Conservation (phyloP, 768 basidiomycete species). For the Exidia glandulosa region DNA sequence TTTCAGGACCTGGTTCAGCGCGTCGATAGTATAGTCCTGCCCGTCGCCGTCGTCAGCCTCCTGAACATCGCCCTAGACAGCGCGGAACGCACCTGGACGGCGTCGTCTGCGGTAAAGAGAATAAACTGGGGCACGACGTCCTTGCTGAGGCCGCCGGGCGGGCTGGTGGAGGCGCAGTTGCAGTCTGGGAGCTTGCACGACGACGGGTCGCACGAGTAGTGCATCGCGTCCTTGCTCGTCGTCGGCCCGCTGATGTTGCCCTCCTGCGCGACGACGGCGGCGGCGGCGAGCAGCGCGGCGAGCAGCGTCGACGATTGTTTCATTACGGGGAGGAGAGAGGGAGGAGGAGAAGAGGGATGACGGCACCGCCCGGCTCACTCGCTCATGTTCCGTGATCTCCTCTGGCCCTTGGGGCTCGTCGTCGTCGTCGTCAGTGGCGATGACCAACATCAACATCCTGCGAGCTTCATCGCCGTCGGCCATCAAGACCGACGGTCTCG, state of each 20-base stretch:
- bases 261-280: constrained; percentile 25
- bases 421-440: too few species aligned
- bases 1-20: constrained; percentile 64
- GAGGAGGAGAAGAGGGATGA: too few species aligned
- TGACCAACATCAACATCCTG: too few species aligned
- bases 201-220: constrained; percentile 58
- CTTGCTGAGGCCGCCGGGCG: constrained; percentile 59
- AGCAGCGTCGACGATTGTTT: not conserved
- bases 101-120: constrained; percentile 63
- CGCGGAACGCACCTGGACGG: constrained; percentile 1
- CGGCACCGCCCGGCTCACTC: too few species aligned
- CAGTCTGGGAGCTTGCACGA: constrained; percentile 61
- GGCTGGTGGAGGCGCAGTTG: constrained; percentile 59
- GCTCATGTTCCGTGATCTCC: too few species aligned
- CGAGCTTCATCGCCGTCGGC: too few species aligned
- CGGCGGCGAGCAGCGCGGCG: not conserved
- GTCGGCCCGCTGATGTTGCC: constrained; percentile 45
- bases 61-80: not conserved
- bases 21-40: constrained; percentile 63
- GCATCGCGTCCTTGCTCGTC: constrained; percentile 41
- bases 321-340: too few species aligned
- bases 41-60: constrained; percentile 30
- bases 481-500: too few species aligned
- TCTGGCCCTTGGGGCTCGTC: too few species aligned
- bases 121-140: constrained; percentile 53